Base-by-base conservation (phyloP, 139 green algal genomes). In the Pleodorina starrii region DNA sequence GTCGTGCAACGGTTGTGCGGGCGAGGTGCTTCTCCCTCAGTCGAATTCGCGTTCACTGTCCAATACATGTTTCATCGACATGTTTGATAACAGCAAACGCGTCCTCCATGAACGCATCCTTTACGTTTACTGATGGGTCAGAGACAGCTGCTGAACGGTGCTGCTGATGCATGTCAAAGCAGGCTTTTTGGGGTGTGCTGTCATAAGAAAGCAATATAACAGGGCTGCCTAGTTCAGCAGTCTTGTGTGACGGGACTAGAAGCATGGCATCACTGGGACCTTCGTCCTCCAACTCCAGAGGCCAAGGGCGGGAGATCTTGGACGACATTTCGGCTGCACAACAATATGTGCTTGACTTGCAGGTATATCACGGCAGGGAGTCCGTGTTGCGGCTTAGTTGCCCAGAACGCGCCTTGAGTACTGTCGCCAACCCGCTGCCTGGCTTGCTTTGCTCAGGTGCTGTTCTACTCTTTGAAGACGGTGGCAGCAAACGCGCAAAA, bases 381-480 rank as follows among this genome's bases (percentile, higher is more conserved):
- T n/a, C n/a, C n/a, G n/a, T n/a, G n/a, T n/a, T n/a, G n/a, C n/a
- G n/a, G n/a, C n/a, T n/a, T n/a, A n/a, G n/a, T n/a, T n/a, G n/a
- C n/a, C n/a, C n/a, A n/a, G n/a, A n/a, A n/a, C n/a, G n/a, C n/a
- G n/a, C n/a, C n/a, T n/a, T n/a, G n/a, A n/a, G n/a, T n/a, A n/a
- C n/a, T n/a, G n/a, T n/a, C n/a, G n/a, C n/a, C n/a, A n/a, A n/a
- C n/a, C n/a, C n/a, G n/a, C n/a, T n/a, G n/a, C n/a, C n/a, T n/a
- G n/a, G n/a, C n/a, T n/a, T n/a, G n/a, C n/a, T n/a, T n/a, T n/a
- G n/a, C 16, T 73, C 63, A 73, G 66, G 82, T 88, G 2, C 68
- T 88, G 1, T 88, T 88, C 35, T 88, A 88, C 44, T 71, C 44
- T 19, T 32, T 88, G 7, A 88, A 88, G 68, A 80, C 72, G 7